A percentile compares a stretch with the other conserved stretches of the same genome.
phyloP scores from a whole-genome alignment of 139 green algal genomes.

The Eudorina sp. region DNA sequence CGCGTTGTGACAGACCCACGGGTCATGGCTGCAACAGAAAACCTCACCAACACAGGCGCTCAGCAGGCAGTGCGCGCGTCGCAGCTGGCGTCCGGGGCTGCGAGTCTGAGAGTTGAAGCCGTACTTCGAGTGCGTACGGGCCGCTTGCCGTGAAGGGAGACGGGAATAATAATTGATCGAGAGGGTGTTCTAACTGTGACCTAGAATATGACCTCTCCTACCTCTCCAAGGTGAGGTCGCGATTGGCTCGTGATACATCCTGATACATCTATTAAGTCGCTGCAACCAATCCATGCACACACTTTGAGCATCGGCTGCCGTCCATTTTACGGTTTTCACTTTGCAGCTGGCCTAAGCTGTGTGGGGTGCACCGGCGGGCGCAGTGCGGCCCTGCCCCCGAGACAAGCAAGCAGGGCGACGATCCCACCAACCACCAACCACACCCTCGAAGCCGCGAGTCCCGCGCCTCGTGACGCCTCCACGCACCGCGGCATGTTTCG shows the following conservation, averaged over 20 bases:
- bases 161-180: too few species aligned
- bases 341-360: too few species aligned
- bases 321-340: too few species aligned
- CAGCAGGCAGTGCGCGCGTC: neutral
- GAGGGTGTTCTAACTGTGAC: too few species aligned
- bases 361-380: too few species aligned
- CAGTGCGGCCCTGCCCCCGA: too few species aligned
- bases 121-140: slow-evolving; percentile 3
- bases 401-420: too few species aligned
- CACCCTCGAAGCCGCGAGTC: too few species aligned
- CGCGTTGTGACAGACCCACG: neutral
- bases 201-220: too few species aligned
- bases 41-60: neutral
- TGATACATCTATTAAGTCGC: neutral
- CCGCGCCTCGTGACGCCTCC: neutral
- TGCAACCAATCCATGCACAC: neutral
- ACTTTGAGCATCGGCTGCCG: neutral
- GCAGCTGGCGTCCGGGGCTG: slow-evolving; percentile 8
- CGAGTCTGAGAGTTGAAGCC: slow-evolving; percentile 6
- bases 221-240: neutral
- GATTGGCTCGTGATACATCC: neutral
- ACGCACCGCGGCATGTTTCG: neutral
- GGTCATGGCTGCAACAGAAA: neutral
- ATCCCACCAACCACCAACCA: too few species aligned
- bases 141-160: neutral